phyloP scores from a whole-genome alignment of 2,329 filamentous ascomycete species.

The Hymenoscyphus salicellus region DNA sequence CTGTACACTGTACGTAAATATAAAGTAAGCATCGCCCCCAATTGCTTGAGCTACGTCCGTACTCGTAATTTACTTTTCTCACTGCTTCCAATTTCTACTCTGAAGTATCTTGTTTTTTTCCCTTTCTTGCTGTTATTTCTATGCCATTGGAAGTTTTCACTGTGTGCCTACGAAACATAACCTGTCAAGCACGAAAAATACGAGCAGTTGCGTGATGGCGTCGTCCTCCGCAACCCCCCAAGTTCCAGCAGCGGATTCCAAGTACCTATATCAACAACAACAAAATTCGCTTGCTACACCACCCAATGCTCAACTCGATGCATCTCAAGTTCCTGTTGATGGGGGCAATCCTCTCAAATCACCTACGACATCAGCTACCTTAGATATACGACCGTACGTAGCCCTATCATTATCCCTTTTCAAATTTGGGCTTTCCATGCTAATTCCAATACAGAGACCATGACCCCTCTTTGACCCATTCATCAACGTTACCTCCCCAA shows the following conservation, averaged over 20 bases:
- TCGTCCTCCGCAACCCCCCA: background rate
- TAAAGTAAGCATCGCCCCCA: background rate
- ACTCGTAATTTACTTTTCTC: background rate
- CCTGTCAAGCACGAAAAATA: background rate
- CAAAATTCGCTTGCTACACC: background rate
- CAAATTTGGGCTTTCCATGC: background rate
- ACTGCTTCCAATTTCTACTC: background rate
- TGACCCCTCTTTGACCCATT: background rate
- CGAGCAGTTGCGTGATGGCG: background rate
- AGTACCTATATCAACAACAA: background rate
- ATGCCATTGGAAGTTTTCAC: background rate
- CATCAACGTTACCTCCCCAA: background rate
- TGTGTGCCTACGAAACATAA: background rate
- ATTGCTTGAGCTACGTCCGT: background rate
- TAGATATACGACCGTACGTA: background rate
- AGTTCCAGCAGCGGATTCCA: background rate
- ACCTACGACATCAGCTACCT: background rate
- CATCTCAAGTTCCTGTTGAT: constrained; percentile 2
- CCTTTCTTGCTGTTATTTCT: background rate
- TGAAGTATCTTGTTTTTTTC: background rate
- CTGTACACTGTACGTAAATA: background rate
- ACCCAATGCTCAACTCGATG: background rate
- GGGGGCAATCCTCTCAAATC: background rate
- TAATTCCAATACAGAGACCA: background rate
- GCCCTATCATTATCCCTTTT: too few species aligned